Conservation (phyloP, 768 basidiomycete species). For the Neoboletus brunneissimus region DNA sequence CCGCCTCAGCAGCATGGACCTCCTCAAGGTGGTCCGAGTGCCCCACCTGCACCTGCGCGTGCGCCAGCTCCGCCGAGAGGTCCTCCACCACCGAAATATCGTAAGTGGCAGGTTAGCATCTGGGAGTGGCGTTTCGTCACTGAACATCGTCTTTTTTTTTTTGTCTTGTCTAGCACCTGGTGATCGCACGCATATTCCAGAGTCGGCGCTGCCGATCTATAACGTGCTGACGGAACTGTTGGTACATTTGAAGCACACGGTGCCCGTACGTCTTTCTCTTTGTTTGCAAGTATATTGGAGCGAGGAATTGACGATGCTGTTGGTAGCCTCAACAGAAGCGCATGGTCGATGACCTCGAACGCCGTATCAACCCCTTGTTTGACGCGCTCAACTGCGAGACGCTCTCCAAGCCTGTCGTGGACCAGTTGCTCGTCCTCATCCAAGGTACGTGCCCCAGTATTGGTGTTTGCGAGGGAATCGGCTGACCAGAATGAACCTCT, state of each 20-base stretch:
- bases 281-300: neutral
- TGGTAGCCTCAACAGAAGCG: constrained; percentile 79
- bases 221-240: constrained; percentile 64
- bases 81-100: constrained; percentile 54
- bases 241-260: constrained; percentile 64
- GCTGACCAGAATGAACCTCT: neutral
- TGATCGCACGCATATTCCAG: constrained; percentile 90
- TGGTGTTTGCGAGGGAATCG: neutral
- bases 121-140: neutral
- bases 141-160: neutral
- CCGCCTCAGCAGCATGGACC: constrained; percentile 30
- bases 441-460: constrained; percentile 52
- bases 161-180: constrained; percentile 65
- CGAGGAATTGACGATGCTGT: neutral
- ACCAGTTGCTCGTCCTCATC: constrained; percentile 66
- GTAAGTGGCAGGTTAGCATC: constrained; percentile 38
- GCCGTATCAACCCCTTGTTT: constrained; percentile 81
- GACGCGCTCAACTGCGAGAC: constrained; percentile 92
- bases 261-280: constrained; percentile 54
- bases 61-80: constrained; percentile 36
- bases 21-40: constrained; percentile 28
- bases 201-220: constrained; percentile 60
- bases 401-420: constrained; percentile 64
- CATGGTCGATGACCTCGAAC: constrained; percentile 81
- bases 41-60: constrained; percentile 25